Base-by-base conservation (phyloP, 495 filamentous ascomycete species). In the Pyrenula aspistea region DNA sequence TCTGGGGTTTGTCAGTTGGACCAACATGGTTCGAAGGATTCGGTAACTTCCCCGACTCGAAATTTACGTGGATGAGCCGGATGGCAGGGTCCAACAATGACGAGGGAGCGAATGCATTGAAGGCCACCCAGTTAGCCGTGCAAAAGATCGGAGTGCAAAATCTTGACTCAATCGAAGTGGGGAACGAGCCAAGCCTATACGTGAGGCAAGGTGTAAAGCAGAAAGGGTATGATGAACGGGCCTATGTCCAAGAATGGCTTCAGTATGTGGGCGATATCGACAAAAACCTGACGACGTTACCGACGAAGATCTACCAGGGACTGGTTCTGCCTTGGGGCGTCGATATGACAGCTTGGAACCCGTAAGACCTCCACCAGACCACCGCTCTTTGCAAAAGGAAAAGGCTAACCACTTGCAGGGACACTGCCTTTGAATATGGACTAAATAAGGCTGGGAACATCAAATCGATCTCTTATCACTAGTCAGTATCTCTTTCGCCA, bases 141-240 rank as follows among this genome's bases (percentile, higher is more conserved):
- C 31, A 42, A 42, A 42, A 15, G 31, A 42, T 42, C 31, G 31
- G 31, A 42, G 15, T 42, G 31, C 31, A 4, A 8, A 66, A 62
- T 22, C 58, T 73, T 49, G 61, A 61, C 12, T 69, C 66, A 1
- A 71, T 70, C 55, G 69, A 73, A 59, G 67, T 73, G 53, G 70
- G 70, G 10, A 73, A 73, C 53, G 70, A 73, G 58, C 66, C 65
- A 10, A 68, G 71, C 53, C 60, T 73, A 3, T 73, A 68, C 53
- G 25, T 61, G 3, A 36, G 66, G 49, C 68, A 73, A 56, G 58
- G 58, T 42, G 31, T 42, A 15, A 42, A 42, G 31, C 31, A 4
- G 31, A 4, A 42, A 42, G 31, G 31, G 8, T 42, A 42, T 42
- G 31, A 42, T 42, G 31, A 42, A 15, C 31, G 15, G 31, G 31